Conservation (phyloP, 1,284 basidiomycete species). For the Boletus calvinii region DNA sequence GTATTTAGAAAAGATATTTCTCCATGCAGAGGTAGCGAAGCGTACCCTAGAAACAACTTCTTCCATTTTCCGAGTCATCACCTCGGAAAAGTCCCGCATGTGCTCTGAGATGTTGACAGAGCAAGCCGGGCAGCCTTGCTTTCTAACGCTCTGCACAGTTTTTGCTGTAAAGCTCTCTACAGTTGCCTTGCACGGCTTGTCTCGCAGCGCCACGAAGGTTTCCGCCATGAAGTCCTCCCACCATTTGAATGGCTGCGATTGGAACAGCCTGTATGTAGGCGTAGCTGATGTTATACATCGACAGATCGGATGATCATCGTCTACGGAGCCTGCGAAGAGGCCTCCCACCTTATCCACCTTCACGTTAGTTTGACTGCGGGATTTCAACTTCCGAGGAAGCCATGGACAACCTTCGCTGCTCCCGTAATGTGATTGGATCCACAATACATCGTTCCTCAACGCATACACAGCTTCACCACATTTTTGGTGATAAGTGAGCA, state of each 20-base stretch:
- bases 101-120: not conserved
- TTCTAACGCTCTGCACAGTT: constrained; percentile 9
- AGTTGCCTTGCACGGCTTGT: constrained; percentile 22
- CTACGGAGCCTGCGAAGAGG: too few species aligned
- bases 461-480: constrained; percentile 17
- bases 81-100: constrained; percentile 1
- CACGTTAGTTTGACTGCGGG: not conserved
- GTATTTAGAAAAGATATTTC: not conserved
- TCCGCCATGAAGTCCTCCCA: constrained; percentile 22
- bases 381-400: constrained; percentile 3
- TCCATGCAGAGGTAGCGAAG: not conserved
- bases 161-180: not conserved
- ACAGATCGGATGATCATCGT: not conserved
- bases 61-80: constrained; percentile 2
- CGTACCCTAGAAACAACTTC: constrained; percentile 1
- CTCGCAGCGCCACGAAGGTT: constrained; percentile 8
- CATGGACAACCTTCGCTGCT: constrained; percentile 1
- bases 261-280: not conserved
- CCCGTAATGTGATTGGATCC: constrained; percentile 22
- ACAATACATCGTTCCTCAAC: constrained; percentile 8
- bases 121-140: constrained; percentile 5
- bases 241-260: constrained; percentile 4
- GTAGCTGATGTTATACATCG: not conserved
- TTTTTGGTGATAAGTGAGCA: constrained; percentile 23
- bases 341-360: too few species aligned